A percentile compares a stretch with the other conserved stretches of the same genome.
phyloP scores from a whole-genome alignment of 148 eudicot genomes.

The Amaranthus hypochondriacus region DNA sequence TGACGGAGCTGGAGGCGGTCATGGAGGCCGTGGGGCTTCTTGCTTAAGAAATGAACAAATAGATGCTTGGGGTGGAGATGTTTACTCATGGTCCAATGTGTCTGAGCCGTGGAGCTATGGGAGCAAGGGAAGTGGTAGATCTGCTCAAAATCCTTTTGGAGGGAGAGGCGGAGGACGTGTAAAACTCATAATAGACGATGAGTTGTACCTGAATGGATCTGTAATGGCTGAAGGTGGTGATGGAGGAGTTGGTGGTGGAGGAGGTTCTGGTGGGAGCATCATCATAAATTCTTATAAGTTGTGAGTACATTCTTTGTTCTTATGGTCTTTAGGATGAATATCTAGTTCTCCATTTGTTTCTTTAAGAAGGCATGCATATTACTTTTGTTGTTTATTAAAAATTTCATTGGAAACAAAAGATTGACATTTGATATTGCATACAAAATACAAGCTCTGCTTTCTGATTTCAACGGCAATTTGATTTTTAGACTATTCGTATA shows the following conservation, averaged over 20 bases:
- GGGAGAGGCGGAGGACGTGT: conserved; percentile 83
- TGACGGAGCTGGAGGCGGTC: conserved; percentile 89
- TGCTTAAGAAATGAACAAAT: conserved; percentile 43
- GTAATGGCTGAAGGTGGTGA: conserved; percentile 72
- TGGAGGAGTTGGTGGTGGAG: conserved; percentile 71
- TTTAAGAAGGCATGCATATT: background rate
- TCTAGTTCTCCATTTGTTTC: background rate
- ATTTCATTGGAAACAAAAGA: too few species aligned
- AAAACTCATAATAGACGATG: conserved; percentile 40
- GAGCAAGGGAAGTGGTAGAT: conserved; percentile 72
- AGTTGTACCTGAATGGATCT: conserved; percentile 61
- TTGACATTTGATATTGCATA: too few species aligned
- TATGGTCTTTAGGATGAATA: background rate
- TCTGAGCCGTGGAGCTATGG: conserved; percentile 70
- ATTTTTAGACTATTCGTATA: too few species aligned
- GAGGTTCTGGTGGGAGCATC: conserved; percentile 93
- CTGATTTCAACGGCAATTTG: too few species aligned
- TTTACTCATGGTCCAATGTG: conserved; percentile 71
- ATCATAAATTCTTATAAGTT: conserved; percentile 55
- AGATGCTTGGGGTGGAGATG: conserved; percentile 80
- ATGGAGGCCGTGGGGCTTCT: conserved; percentile 91
- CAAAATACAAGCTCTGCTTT: too few species aligned
- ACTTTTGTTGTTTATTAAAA: too few species aligned
- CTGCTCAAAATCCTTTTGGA: conserved; percentile 44
- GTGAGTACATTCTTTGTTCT: conserved; percentile 43